These are phyloP conservation scores for Ustilago loliicola DNA, from an alignment of 1,284 basidiomycete species.

Conservation along the genomic window DNA sequence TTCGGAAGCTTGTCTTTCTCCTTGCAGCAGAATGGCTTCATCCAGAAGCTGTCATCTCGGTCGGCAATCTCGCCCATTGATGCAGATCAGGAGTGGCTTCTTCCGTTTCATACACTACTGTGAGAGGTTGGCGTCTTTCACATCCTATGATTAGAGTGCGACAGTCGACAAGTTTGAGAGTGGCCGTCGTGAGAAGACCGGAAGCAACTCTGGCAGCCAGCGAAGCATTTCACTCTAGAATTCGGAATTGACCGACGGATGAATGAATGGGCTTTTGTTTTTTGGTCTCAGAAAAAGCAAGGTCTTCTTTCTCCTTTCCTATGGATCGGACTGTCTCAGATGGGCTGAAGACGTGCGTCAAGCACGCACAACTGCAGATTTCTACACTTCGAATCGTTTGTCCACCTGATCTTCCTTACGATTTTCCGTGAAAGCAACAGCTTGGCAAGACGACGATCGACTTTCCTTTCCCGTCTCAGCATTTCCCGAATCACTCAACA, in stretches of 20 bases:
- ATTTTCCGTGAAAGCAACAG: too few relatives aligned
- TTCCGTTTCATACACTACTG: not conserved
- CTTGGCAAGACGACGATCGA: too few relatives aligned
- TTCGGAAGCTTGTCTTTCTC: constrained; percentile 9
- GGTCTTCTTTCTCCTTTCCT: not conserved
- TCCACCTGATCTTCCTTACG: too few relatives aligned
- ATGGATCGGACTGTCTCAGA: constrained; percentile 8
- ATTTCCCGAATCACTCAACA: too few relatives aligned
- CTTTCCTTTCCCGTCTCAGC: too few relatives aligned
- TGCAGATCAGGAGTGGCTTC: not conserved
- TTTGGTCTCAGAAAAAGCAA: constrained; percentile 4
- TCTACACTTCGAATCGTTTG: too few relatives aligned
- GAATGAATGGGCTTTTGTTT: not conserved
- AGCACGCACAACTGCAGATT: not conserved
- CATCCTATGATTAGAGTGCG: not conserved
- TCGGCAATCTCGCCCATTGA: not conserved
- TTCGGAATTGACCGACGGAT: constrained; percentile 7
- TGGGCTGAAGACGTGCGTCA: constrained; percentile 22
- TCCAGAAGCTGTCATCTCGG: constrained; percentile 12
- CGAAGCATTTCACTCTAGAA: not conserved
- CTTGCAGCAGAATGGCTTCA: not conserved
- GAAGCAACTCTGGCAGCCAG: not conserved
- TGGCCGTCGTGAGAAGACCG: too few relatives aligned
- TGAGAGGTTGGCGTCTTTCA: too few relatives aligned
- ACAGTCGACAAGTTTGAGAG: not conserved